Base-by-base conservation (phyloP, 2,329 filamentous ascomycete species). In the Balansia obtecta region DNA sequence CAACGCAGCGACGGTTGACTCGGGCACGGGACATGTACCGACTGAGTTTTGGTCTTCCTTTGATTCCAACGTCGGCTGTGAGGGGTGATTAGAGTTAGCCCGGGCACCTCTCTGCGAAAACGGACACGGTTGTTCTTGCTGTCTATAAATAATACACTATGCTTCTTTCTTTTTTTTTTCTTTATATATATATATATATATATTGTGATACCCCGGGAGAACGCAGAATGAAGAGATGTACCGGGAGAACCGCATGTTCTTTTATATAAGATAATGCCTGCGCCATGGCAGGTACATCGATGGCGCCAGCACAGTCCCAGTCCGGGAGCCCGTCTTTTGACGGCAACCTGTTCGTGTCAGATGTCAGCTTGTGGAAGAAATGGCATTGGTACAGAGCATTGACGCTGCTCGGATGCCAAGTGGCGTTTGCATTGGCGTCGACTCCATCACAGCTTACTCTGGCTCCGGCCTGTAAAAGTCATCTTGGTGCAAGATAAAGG, bases 401-500 rank as follows among this genome's bases (percentile, higher is more conserved):
- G 27, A 27, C 27, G 27, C 27, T 27, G 27, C 27, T 7, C 27
- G 27, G 27, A 27, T 27, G 4, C 27, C 8, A 6, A 27, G 7
- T 27, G 27, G 27, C 27, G 4, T 27, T 27, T 8, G 46, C 38
- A 15, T 18, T 3, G 34, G 34, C 34, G 11, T 1, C 2, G 15
- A 5, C 11, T 37, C 10, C 2, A 37, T 12, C 11, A 22, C 12
- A 11, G 67, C 75, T 61, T 60, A 87, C 77, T 88, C 76, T 32
- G 76, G 69, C 63, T 97, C 91, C 1, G 86, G 74, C 56, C 81
- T 82, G 71, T 95, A 98, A 65, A 97, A 98, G 67, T 98, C 93
- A 70, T 98, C 93, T 65, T 95, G 82, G 65, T 98, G 93, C 20
- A 98, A 76, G 61, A 97, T 86, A 61, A 89, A 91, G 15, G 82